Conservation (phyloP, 73 alveolate genomes). For the Stentor coeruleus region DNA sequence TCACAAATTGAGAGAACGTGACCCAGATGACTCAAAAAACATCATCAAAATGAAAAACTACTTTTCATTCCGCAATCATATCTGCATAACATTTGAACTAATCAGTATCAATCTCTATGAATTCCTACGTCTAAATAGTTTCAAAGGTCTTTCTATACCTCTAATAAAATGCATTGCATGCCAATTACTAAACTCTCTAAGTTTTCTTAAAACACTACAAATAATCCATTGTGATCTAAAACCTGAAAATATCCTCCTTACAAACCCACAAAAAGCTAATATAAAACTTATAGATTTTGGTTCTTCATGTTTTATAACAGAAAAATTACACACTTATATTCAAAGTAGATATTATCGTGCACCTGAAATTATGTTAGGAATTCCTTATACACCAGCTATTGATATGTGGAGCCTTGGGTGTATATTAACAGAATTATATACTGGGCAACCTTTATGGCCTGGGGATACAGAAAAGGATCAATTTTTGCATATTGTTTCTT, state of each 20-base stretch:
- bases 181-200: slow-evolving; percentile 37
- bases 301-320: neutral
- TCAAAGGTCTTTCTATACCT: neutral
- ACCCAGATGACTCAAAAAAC: slow-evolving; percentile 23
- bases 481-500: neutral
- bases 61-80: slow-evolving; percentile 22
- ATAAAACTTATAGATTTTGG: slow-evolving; percentile 29
- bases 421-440: slow-evolving; percentile 12
- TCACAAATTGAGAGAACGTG: neutral
- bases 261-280: neutral
- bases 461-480: slow-evolving; percentile 22
- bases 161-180: slow-evolving; percentile 44
- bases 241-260: slow-evolving; percentile 29
- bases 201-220: slow-evolving; percentile 33
- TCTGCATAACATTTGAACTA: slow-evolving; percentile 21
- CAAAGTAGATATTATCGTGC: slow-evolving; percentile 27
- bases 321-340: slow-evolving; percentile 3
- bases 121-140: slow-evolving; percentile 2
- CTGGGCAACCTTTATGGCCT: slow-evolving; percentile 24
- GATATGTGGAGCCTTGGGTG: slow-evolving; percentile 35
- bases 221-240: slow-evolving; percentile 33
- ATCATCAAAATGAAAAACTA: slow-evolving; percentile 10
- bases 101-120: slow-evolving; percentile 16
- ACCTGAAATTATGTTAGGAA: slow-evolving; percentile 25
- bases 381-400: neutral